These are phyloP conservation scores for Cardamine occulta DNA, from an alignment of 345 rosid genomes.

Conservation along the genomic window DNA sequence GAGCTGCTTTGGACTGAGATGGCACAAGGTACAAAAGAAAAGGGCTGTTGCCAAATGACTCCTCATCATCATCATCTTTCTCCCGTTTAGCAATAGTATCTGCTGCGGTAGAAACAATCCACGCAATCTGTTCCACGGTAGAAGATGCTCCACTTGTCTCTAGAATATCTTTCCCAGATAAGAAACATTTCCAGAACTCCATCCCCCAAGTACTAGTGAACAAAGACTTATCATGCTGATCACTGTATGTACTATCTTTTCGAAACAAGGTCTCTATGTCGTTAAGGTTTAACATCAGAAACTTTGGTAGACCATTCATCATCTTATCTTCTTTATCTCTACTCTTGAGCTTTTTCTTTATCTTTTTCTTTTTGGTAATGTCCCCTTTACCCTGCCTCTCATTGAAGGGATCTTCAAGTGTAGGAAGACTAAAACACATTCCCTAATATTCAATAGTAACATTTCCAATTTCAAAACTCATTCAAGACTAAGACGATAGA, in stretches of 20 bases:
- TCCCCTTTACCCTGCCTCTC: constrained; percentile 57
- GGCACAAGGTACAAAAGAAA: constrained; percentile 81
- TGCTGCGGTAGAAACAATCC: constrained; percentile 78
- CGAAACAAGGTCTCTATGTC: constrained; percentile 59
- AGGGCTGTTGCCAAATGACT: constrained; percentile 52
- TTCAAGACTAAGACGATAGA: too few relatives aligned
- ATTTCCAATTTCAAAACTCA: background rate
- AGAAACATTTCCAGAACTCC: constrained; percentile 75
- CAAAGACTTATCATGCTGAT: constrained; percentile 49
- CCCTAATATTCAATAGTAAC: constrained; percentile 51
- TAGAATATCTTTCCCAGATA: constrained; percentile 58
- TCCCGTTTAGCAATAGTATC: constrained; percentile 76
- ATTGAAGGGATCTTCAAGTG: constrained; percentile 76
- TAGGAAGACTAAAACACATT: constrained; percentile 94
- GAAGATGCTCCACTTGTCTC: constrained; percentile 70
- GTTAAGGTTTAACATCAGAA: constrained; percentile 61
- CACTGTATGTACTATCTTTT: constrained; percentile 38
- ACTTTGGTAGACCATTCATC: constrained; percentile 59
- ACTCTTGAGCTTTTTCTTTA: constrained; percentile 42
- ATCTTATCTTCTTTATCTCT: constrained; percentile 24
- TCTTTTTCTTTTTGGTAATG: constrained; percentile 33
- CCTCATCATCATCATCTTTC: constrained; percentile 30
- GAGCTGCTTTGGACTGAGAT: constrained; percentile 75
- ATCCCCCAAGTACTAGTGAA: constrained; percentile 75
- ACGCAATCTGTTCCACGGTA: constrained; percentile 69